Percentiles rank a stretch among this genome's conserved stretches.
phyloP scores from a whole-genome alignment of 2,329 filamentous ascomycete genomes.

The Coniochaeta sp. region DNA sequence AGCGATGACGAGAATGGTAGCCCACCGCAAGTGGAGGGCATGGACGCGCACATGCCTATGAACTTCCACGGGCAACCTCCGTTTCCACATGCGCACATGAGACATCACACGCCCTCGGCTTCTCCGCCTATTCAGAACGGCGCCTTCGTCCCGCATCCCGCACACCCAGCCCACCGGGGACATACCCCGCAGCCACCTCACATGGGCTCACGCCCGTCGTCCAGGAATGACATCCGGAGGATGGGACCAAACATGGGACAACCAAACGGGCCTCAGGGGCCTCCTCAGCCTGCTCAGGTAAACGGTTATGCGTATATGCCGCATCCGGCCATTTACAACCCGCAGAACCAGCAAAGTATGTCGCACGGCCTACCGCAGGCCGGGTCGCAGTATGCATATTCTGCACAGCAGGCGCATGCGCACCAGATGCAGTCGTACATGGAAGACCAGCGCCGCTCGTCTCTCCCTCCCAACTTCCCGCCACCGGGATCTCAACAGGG shows the following conservation, averaged over 20 bases:
- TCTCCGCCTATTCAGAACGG: constrained; percentile 84
- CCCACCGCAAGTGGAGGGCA: constrained; percentile 59
- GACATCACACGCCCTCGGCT: constrained; percentile 74
- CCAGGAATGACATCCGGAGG: constrained; percentile 71
- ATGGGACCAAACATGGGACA: constrained; percentile 68
- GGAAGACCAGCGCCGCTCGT: constrained; percentile 68
- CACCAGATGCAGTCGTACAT: constrained; percentile 61
- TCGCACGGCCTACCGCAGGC: constrained; percentile 29
- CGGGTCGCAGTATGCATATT: constrained; percentile 30
- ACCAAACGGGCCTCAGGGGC: constrained; percentile 51
- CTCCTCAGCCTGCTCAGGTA: constrained; percentile 45
- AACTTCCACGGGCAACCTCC: constrained; percentile 61
- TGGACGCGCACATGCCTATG: constrained; percentile 55
- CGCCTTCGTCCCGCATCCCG: constrained; percentile 55
- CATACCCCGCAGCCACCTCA: constrained; percentile 78
- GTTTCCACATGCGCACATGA: constrained; percentile 64
- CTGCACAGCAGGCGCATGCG: constrained; percentile 23
- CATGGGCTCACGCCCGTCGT: constrained; percentile 68
- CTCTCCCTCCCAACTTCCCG: constrained; percentile 61
- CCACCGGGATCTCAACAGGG: constrained; percentile 48
- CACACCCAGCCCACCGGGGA: constrained; percentile 49
- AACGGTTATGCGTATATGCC: constrained; percentile 80
- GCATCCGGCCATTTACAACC: constrained; percentile 79
- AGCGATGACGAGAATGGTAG: constrained; percentile 67
- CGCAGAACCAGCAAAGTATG: constrained; percentile 36